These are phyloP conservation scores for Hypoxylon trugodes DNA, from an alignment of 495 filamentous ascomycete species.

Conservation along the genomic window DNA sequence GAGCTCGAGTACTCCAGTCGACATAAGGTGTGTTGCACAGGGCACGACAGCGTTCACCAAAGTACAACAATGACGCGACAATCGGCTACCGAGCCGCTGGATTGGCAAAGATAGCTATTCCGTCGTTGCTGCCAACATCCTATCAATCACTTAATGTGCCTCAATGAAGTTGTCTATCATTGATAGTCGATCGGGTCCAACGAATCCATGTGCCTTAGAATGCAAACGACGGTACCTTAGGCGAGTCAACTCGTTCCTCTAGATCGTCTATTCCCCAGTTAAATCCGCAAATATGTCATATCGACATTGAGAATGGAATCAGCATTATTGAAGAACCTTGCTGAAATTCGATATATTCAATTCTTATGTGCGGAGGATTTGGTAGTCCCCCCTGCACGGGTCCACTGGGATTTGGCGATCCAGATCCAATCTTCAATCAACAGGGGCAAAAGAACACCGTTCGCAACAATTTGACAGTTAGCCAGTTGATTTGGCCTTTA, in stretches of 20 bases:
- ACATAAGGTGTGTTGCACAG: conserved; percentile 7
- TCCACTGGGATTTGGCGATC: conserved; percentile 22
- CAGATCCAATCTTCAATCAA: conserved; percentile 4
- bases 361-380: conserved; percentile 28
- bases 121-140: conserved; percentile 2
- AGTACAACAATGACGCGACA: conserved; percentile 19
- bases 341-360: conserved; percentile 10
- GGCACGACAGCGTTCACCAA: conserved; percentile 12
- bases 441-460: conserved; percentile 9
- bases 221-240: neutral
- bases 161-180: neutral
- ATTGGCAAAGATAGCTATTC: conserved; percentile 5
- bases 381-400: conserved; percentile 12
- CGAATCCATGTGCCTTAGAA: neutral
- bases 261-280: conserved; percentile 6
- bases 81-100: conserved; percentile 9
- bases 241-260: neutral
- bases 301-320: conserved; percentile 14
- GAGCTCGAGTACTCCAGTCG: conserved; percentile 10
- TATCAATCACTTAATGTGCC: neutral
- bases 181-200: conserved; percentile 5
- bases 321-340: conserved; percentile 8
- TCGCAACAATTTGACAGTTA: conserved; percentile 14
- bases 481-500: conserved; percentile 1
- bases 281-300: conserved; percentile 5